Conservation (phyloP, 1,284 basidiomycete species). For the Apiotrichum laibachii region DNA sequence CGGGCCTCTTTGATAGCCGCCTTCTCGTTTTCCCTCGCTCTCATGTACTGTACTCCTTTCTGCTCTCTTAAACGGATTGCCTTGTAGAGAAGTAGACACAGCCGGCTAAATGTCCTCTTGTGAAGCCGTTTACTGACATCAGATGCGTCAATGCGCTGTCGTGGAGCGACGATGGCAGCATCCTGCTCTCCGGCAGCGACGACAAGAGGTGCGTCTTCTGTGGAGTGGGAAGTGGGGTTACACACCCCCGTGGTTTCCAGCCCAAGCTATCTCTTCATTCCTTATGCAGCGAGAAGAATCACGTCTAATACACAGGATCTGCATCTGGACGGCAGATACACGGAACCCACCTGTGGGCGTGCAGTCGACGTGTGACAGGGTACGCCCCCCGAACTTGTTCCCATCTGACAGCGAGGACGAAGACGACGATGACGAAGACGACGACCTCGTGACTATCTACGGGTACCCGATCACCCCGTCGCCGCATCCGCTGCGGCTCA, state of each 20-base stretch:
- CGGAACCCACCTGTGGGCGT: background rate
- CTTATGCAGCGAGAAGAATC: background rate
- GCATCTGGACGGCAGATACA: conserved; percentile 65
- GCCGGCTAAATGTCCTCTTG: no score
- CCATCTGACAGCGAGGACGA: background rate
- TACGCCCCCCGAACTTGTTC: background rate
- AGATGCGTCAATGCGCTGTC: conserved; percentile 77
- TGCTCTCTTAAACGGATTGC: no score
- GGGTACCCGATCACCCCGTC: conserved; percentile 27
- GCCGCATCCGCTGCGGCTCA: conserved; percentile 63
- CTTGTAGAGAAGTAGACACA: no score
- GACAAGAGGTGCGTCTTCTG: conserved; percentile 66
- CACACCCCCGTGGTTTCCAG: no score
- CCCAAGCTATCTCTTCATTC: background rate
- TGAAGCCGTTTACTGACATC: no score
- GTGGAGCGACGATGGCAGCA: conserved; percentile 72
- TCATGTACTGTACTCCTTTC: no score
- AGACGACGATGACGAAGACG: conserved; percentile 1
- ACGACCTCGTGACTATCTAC: background rate
- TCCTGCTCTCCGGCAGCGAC: conserved; percentile 75
- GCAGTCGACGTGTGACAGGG: background rate
- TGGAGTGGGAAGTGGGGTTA: no score
- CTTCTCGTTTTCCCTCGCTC: no score
- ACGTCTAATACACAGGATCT: conserved; percentile 53
- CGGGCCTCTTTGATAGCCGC: background rate